Evolutionary conservation across 345 rosid genomes (phyloP).

Genomic region (Eucalyptus microcorys): DNA sequence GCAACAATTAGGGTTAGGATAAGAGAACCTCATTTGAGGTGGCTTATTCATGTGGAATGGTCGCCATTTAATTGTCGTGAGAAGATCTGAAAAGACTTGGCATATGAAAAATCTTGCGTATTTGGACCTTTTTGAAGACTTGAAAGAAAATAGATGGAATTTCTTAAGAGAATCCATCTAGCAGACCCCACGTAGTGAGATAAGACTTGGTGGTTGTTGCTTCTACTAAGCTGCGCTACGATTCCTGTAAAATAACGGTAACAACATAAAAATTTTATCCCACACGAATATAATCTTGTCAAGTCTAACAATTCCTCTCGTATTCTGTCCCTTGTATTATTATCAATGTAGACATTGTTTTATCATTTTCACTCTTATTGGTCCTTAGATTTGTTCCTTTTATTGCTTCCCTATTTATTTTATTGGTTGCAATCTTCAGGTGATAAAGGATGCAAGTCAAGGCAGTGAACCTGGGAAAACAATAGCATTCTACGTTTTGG

Average conservation of each 20-base stretch:
- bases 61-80: not conserved
- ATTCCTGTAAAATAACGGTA: not conserved
- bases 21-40: not conserved
- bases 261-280: not conserved
- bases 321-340: not conserved
- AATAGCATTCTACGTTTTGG: constrained; percentile 78
- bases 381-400: not conserved
- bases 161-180: not conserved
- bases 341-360: not conserved
- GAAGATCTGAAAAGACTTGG: not conserved
- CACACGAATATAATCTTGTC: not conserved
- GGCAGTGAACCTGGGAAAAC: constrained; percentile 95
- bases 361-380: not conserved
- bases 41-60: not conserved
- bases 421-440: constrained; percentile 15
- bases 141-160: not conserved
- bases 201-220: not conserved
- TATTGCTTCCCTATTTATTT: not conserved
- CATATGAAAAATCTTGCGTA: not conserved
- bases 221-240: not conserved
- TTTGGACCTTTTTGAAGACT: not conserved
- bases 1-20: not conserved
- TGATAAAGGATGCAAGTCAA: constrained; percentile 76
- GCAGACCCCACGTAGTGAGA: not conserved
- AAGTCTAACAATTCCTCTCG: not conserved